Conservation (phyloP, 148 eudicot genomes). For the Mesembryanthemum crystallinum region DNA sequence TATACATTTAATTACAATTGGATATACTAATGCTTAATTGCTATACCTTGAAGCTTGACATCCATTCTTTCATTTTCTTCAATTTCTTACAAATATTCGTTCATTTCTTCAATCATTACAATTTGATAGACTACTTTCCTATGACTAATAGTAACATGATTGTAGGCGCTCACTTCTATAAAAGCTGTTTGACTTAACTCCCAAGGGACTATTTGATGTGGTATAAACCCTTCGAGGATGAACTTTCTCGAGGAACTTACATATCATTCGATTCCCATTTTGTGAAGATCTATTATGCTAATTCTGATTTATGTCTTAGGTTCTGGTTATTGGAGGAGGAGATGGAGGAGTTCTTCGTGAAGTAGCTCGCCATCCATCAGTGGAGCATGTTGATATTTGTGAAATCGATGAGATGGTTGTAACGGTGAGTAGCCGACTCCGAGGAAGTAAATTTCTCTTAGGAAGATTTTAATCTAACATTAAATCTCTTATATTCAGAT, state of each 20-base stretch:
- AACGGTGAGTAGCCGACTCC: slow-evolving; percentile 50
- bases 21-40: too few species aligned
- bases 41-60: neutral
- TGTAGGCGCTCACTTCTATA: neutral
- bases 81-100: too few species aligned
- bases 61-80: too few species aligned
- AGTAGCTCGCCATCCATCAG: slow-evolving; percentile 78
- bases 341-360: slow-evolving; percentile 99
- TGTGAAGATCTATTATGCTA: slow-evolving; percentile 10
- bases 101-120: neutral
- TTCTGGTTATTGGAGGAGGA: slow-evolving; percentile 97
- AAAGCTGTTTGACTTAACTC: neutral
- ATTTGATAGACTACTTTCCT: neutral
- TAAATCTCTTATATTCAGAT: neutral
- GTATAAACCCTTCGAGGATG: neutral
- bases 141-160: neutral
- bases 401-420: slow-evolving; percentile 99
- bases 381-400: slow-evolving; percentile 90
- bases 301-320: slow-evolving; percentile 41
- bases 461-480: neutral
- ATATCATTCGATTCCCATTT: neutral
- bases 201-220: neutral
- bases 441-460: neutral
- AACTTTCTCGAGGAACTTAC: neutral
- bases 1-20: too few species aligned